Base-by-base conservation (phyloP, 1,139 yeast genomes). In the Nakaseomyces delphensis region DNA sequence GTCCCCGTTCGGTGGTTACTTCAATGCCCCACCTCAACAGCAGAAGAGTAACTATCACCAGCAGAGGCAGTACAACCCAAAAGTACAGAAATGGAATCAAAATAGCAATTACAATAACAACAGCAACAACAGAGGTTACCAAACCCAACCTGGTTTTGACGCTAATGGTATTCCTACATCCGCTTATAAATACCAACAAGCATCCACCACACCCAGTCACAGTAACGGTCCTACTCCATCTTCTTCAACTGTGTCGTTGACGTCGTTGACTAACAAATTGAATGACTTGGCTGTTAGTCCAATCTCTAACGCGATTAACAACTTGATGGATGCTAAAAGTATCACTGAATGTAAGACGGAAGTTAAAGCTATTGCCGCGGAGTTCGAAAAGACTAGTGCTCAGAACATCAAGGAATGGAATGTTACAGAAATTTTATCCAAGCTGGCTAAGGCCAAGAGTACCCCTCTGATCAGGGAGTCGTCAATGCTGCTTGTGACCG, bases 381-480 rank as follows among this genome's bases (percentile, higher is more conserved):
- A 62, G 42, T 64, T 81, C 40, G 76, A 79, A 21, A 36, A 30
- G 27, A 66, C 74, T 42, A 51, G 67, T 7, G 64, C 74, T 7
- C 44, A 51, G 31, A 45, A 49, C 4, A 70, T 86, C 31, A 66
- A 69, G 41, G 81, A 77, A 11, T 86, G 89, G 86, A 74, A 77
- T 42, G 51, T 89, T 21, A 59, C 64, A 23, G 86, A 80, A 19
- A 74, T 83, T 36, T 54, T 84, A 43, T 69, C 76, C 48, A 74
- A 86, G 28, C 69, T 89, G 44, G 60, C 76, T 42, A 86, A 83
- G 60, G 76, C 85, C 32, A 89, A 87, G 60, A 82, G 79, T 59
- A 69, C 87, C 3, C 68, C 86, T 8, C 62, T 84, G 44, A 74
- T 82, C 35, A 77, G 94, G 64, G 96, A 89, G 64, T 73, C 86